Evolutionary conservation across 768 basidiomycete genomes (phyloP), one percentile per base, ranked within the genome.

Genomic region (Krasilnikovozyma curviuscula): DNA sequence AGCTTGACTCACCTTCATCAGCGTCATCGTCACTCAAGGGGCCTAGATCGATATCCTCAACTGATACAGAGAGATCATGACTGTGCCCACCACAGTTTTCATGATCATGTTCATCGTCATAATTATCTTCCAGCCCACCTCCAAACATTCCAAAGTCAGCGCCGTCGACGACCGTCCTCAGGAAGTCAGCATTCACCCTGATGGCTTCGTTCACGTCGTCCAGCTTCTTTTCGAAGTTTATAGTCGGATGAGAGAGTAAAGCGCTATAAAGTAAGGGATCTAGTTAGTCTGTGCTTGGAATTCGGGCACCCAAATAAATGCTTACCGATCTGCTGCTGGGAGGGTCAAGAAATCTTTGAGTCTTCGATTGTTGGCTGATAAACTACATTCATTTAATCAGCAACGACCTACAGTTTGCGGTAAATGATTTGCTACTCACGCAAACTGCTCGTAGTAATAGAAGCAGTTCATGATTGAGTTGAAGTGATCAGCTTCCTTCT

Each of bases 191-290:
- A 57, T 91, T 93, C 43, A 68, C 74, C 42, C 74, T 63, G 55
- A 93, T 89, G 8, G 82, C 81, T 7, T 73, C 67, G 64, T 95
- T 88, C 12, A 83, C 79, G 24, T 72, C 75, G 28, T 78, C 72
- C 0, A 95, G 70, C 60, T 85, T 86, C 49, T 75, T 67, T 55
- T 78, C 75, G 63, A 83, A 89, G 6, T 83, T 82, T 5, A 89
- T 62, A 1, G 70, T 73, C 57, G 78, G 78, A 60, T 91, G 83
- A 23, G 69, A 69, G 32, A 67, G 0, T 83, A 73, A 3, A 95
- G 70, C 0, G 70, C 73, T 57, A 76, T 79, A 5, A 82, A 69
- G 51, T 85, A n/a, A 12, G 3, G 18, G 13, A n/a, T 7, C 23
- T 12, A 7, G 33, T 23, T n/a, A 14, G 21, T 18, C 8, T 4